Percentiles rank a stretch among this genome's conserved stretches.
Evolutionary conservation across 2,329 filamentous ascomycete species (phyloP).

Genomic region (Sporothrix mexicana): DNA sequence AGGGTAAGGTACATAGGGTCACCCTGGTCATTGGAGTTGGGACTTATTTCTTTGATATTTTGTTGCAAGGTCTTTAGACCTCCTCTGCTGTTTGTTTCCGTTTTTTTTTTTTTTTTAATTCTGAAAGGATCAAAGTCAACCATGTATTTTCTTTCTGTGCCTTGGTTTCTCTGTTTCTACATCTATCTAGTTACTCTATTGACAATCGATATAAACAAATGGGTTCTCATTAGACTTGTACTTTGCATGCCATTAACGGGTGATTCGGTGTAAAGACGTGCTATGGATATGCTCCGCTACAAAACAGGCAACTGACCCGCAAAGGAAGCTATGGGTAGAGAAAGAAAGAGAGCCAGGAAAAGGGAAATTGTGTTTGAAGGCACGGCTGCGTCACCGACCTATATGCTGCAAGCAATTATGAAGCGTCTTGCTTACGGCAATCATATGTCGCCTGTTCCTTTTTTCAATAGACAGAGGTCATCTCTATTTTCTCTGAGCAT

Average conservation of each 20-base stretch:
- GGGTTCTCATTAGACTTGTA: no score
- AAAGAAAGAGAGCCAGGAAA: no score
- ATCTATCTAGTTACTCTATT: neutral
- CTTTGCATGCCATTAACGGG: no score
- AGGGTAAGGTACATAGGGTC: neutral
- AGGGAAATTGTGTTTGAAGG: no score
- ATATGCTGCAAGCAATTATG: neutral
- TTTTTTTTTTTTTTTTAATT: neutral
- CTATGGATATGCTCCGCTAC: neutral
- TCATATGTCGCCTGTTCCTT: neutral
- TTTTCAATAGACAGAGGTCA: neutral
- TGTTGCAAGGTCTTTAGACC: neutral
- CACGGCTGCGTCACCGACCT: neutral
- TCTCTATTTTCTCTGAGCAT: neutral
- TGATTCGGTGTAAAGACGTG: neutral
- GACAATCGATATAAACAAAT: conserved; percentile 13
- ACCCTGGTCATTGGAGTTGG: conserved; percentile 25
- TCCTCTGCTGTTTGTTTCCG: neutral
- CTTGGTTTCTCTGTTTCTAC: neutral
- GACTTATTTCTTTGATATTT: neutral
- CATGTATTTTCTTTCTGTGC: neutral
- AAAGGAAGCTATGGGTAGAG: no score
- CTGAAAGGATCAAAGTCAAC: neutral
- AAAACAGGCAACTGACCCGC: no score
- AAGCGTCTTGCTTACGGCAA: conserved; percentile 10